Evolutionary conservation across 345 rosid genomes (phyloP).

Genomic region (Boechera divaricarpa): DNA sequence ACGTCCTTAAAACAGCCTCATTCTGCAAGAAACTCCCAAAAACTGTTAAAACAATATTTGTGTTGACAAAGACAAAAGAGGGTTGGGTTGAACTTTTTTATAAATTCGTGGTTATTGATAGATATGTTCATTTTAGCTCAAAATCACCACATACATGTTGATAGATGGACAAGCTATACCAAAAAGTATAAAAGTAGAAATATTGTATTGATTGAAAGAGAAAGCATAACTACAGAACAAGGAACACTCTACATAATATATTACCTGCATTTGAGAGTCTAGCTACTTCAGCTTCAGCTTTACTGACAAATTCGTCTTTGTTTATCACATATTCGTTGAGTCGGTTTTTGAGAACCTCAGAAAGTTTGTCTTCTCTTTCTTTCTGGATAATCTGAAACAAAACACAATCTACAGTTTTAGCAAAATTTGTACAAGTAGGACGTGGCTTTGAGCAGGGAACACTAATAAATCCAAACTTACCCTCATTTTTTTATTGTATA

Average conservation of each 20-base stretch:
- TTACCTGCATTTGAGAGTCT: constrained; percentile 90
- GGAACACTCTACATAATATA: not conserved
- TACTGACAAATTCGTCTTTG: constrained; percentile 66
- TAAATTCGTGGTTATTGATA: not conserved
- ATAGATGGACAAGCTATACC: not conserved
- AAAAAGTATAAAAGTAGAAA: not conserved
- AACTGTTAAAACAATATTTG: not conserved
- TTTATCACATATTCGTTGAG: constrained; percentile 80
- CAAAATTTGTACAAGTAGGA: constrained; percentile 10
- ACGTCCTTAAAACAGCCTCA: constrained; percentile 71
- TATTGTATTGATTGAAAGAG: not conserved
- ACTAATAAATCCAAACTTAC: constrained; percentile 43
- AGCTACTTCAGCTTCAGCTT: constrained; percentile 82
- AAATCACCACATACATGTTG: not conserved
- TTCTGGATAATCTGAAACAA: constrained; percentile 77
- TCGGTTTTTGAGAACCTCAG: constrained; percentile 65
- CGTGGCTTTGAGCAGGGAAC: not conserved
- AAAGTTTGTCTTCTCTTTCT: constrained; percentile 97
- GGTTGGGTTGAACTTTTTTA: not conserved
- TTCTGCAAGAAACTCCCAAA: constrained; percentile 53
- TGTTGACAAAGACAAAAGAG: not conserved
- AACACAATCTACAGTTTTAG: constrained; percentile 31
- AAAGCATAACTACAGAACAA: not conserved
- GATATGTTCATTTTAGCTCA: not conserved
- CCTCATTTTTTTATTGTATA: constrained; percentile 88